phyloP scores from a whole-genome alignment of 306 rosid species.

The Corylus avellana region DNA sequence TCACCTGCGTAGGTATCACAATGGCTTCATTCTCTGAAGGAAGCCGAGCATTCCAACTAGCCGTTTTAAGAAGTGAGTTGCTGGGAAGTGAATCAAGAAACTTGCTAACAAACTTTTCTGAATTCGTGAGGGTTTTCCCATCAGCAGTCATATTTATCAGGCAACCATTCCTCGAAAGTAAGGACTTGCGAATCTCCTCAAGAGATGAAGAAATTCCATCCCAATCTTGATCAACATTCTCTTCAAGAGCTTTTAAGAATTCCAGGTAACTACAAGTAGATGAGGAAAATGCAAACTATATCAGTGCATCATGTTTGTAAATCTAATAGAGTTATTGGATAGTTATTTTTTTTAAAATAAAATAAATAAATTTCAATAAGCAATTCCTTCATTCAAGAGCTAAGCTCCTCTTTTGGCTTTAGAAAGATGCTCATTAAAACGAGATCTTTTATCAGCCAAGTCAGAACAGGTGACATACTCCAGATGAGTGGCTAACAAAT shows the following conservation, averaged over 20 bases:
- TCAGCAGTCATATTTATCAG: slow-evolving; percentile 82
- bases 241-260: slow-evolving; percentile 77
- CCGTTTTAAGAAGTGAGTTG: slow-evolving; percentile 48
- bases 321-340: neutral
- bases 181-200: slow-evolving; percentile 83
- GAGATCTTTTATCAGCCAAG: too few relatives aligned
- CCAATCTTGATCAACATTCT: slow-evolving; percentile 90
- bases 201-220: slow-evolving; percentile 76
- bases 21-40: slow-evolving; percentile 80
- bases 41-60: slow-evolving; percentile 62
- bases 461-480: neutral
- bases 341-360: too few relatives aligned
- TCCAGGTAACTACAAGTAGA: slow-evolving; percentile 72
- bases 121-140: slow-evolving; percentile 54
- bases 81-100: slow-evolving; percentile 79
- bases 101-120: slow-evolving; percentile 60
- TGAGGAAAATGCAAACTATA: slow-evolving; percentile 24
- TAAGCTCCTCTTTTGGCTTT: neutral
- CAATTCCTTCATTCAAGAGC: neutral
- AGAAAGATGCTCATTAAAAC: neutral
- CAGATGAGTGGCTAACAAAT: neutral
- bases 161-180: slow-evolving; percentile 77
- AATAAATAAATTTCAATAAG: too few relatives aligned
- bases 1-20: slow-evolving; percentile 90
- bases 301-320: slow-evolving; percentile 14